These are phyloP conservation scores for Ilyonectria robusta DNA, from an alignment of 2,329 filamentous ascomycete species.

Conservation along the genomic window DNA sequence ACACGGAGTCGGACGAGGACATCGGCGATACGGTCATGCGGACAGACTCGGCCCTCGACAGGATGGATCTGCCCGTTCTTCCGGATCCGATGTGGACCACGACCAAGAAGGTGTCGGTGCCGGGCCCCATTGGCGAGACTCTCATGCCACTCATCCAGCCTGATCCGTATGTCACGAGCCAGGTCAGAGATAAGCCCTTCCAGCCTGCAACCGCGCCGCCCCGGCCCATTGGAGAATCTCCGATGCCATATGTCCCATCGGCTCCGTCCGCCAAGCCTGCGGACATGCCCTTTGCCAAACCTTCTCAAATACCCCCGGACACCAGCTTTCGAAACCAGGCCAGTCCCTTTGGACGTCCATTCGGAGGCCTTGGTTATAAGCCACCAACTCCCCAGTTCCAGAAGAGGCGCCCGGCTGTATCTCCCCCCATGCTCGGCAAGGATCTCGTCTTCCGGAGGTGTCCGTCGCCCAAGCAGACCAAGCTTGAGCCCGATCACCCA, in stretches of 20 bases:
- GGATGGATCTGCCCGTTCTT: conserved; percentile 57
- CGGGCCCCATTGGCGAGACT: conserved; percentile 46
- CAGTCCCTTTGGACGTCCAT: conserved; percentile 60
- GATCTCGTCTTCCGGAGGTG: conserved; percentile 87
- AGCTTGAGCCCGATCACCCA: conserved; percentile 83
- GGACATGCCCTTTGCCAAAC: conserved; percentile 43
- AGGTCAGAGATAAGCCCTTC: conserved; percentile 39
- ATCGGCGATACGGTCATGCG: conserved; percentile 49
- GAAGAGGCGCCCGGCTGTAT: conserved; percentile 67
- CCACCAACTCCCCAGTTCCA: conserved; percentile 55
- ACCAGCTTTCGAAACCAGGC: conserved; percentile 57
- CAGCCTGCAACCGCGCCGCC: conserved; percentile 37
- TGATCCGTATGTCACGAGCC: conserved; percentile 39
- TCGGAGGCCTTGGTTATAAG: conserved; percentile 56
- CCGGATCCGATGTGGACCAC: conserved; percentile 61
- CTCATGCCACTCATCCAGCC: conserved; percentile 44
- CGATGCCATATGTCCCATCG: conserved; percentile 45
- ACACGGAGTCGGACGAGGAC: conserved; percentile 33
- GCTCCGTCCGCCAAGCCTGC: conserved; percentile 37
- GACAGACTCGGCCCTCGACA: conserved; percentile 60
- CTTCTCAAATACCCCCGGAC: conserved; percentile 57
- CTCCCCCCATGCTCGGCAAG: conserved; percentile 89
- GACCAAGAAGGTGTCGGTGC: conserved; percentile 51
- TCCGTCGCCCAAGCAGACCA: conserved; percentile 85
- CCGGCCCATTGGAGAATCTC: conserved; percentile 44